Evolutionary conservation across 2,329 filamentous ascomycete genomes (phyloP), one percentile per base, ranked within the genome.

Genomic region (Sarocladium brachiariae): DNA sequence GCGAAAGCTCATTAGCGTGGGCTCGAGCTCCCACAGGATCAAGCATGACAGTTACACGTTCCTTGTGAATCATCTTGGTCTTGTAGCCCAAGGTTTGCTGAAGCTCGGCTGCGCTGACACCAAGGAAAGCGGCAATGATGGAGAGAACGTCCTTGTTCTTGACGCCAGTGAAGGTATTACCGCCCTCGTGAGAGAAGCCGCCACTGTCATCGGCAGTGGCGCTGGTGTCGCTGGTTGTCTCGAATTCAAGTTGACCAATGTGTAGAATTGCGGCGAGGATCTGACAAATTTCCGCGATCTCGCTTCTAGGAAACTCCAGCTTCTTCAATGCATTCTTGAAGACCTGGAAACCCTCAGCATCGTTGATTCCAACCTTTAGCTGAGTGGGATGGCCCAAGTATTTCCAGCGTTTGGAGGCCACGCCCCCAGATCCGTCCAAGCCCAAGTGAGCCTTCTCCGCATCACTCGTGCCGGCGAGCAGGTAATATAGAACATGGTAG

Each of bases 31-130:
- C 93, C 52, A 83, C 84, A 6, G 92, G 89, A 63, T 99, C 93
- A 30, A 99, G 79, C 91, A 99, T 95, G 57, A 99, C 88, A 0
- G 93, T 99, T n/a, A 99, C 93, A 50, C 93, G 86, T 73, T 99
- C 93, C 56, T 90, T 87, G 63, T 95, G 88, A 51, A 99, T 85
- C 58, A 93, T 96, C 75, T 95, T 96, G 18, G 90, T 97, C 72
- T 95, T 95, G 75, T 96, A 96, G 2, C 91, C 89, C 52, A 99
- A 75, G 25, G 89, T 95, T 34, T 80, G 84, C 70, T 99, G 91
- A 5, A 99, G 76, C 53, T 95, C 89, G 46, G 81, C 76, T 9
- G 86, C 80, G 59, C 83, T 81, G 6, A 99, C 86, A 43, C 93
- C 93, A 2, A 99, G 74, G 74, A 99, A 99, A n/a, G 92, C 91